Base-by-base conservation (phyloP, 2,329 filamentous ascomycete genomes). In the Tetracladium maxilliforme region DNA sequence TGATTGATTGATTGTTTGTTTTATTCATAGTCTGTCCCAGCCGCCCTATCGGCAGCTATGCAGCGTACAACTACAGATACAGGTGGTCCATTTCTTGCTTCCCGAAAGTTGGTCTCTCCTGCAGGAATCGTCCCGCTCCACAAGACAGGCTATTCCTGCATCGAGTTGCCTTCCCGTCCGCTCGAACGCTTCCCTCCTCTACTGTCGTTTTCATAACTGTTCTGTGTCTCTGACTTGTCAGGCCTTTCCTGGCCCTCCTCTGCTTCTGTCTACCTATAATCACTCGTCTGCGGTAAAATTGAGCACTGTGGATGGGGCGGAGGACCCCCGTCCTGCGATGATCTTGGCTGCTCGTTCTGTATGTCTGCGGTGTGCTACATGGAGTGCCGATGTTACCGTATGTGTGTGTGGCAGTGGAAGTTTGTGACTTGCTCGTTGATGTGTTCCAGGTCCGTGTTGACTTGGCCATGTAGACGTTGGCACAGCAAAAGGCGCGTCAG, bases 151-250 rank as follows among this genome's bases (percentile, higher is more conserved):
- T 14, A 12, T 30, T 31, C 29, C 24, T 23, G 7, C 7, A 6
- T 12, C 25, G 22, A 29, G 32, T 27, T 33, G 27, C 31, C 32
- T 33, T 29, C 16, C 22, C n/a, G 16, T 21, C 23, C 17, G 11
- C 21, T 19, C 13, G 20, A 11, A 32, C 18, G 16, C 15, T 16
- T 16, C 12, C 12, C 13, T 19, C 10, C 30, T 20, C 17, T 16
- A 11, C 19, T 24, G 33, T 33, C 37, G 32, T n/a, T 16, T 27
- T 40, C 23, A 21, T 42, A 24, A 13, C 23, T 34, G 32, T 43
- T 41, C 37, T 43, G 21, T 38, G n/a, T 44, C 41, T 44, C 21
- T 44, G 30, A 22, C 15, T 19, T 35, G 33, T n/a, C n/a, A n/a
- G n/a, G n/a, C n/a, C n/a, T n/a, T n/a, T n/a, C n/a, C n/a, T n/a